Conservation (phyloP, 1,284 basidiomycete species). For the Cutaneotrichosporon dermatis region DNA sequence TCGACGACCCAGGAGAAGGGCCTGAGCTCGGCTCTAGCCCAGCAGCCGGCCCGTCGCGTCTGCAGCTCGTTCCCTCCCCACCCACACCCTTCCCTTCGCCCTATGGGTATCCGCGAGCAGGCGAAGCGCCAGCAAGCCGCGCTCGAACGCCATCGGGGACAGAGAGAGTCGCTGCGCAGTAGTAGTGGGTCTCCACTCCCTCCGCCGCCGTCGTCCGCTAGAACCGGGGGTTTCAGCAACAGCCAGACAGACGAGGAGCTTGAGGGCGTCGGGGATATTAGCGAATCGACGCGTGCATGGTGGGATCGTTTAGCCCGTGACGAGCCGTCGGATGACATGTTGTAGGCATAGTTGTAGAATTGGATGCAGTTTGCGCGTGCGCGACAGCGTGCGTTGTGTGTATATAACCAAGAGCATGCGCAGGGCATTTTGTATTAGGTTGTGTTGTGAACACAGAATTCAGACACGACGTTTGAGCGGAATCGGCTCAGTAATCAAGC, state of each 20-base stretch:
- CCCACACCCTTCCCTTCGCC: constrained; percentile 38
- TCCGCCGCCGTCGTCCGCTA: background rate
- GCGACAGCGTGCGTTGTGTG: background rate
- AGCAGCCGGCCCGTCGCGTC: background rate
- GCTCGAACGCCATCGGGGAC: constrained; percentile 10
- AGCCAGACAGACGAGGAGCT: background rate
- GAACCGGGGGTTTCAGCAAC: background rate
- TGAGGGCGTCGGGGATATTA: background rate
- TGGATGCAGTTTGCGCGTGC: background rate
- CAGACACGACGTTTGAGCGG: too few relatives aligned
- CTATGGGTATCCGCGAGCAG: constrained; percentile 32
- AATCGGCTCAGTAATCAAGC: too few relatives aligned
- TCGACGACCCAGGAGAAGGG: constrained; percentile 10
- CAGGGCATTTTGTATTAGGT: too few relatives aligned
- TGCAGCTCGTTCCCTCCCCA: constrained; percentile 29
- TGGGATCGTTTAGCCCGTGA: background rate
- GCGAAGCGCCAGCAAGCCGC: constrained; percentile 18
- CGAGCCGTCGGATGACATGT: background rate
- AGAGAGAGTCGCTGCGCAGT: background rate
- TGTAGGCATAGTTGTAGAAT: constrained; percentile 4
- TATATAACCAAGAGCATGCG: background rate
- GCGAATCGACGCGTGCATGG: constrained; percentile 4
- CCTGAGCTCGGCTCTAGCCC: background rate
- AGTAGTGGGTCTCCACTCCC: background rate
- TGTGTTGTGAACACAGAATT: too few relatives aligned